A percentile compares a stretch with the other conserved stretches of the same genome.
Conservation (phyloP, 306 rosid genomes). For the Dalbergia cultrata region DNA sequence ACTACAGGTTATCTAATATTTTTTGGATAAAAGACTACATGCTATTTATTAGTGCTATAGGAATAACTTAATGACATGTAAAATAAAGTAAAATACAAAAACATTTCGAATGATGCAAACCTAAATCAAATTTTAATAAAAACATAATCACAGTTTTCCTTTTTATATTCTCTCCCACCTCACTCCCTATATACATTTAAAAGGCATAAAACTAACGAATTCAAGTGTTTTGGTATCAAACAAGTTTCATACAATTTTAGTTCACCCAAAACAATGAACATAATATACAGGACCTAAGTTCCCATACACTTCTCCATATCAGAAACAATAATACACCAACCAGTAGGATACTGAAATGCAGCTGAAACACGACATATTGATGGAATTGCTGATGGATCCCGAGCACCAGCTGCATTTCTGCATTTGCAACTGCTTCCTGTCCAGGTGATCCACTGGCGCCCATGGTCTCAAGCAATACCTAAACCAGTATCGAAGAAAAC, state of each 20-base stretch:
- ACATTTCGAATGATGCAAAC: not conserved
- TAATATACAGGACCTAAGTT: not conserved
- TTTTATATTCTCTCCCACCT: too few species aligned
- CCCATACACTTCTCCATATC: slow-evolving; percentile 7
- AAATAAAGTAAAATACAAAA: not conserved
- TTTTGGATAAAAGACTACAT: too few species aligned
- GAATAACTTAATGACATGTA: not conserved
- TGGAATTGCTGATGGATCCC: slow-evolving; percentile 98
- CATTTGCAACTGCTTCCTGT: slow-evolving; percentile 92
- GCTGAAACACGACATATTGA: slow-evolving; percentile 97
- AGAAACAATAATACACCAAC: slow-evolving; percentile 60
- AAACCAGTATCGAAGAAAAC: slow-evolving; percentile 46
- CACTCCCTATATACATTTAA: not conserved
- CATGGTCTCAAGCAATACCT: slow-evolving; percentile 95
- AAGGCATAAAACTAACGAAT: slow-evolving; percentile 9
- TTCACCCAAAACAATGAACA: slow-evolving; percentile 19
- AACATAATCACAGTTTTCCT: too few species aligned
- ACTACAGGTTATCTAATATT: not conserved
- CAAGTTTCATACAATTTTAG: slow-evolving; percentile 2
- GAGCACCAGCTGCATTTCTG: slow-evolving; percentile 96
- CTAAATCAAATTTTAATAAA: not conserved
- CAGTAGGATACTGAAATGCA: slow-evolving; percentile 90
- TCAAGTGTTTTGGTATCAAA: not conserved
- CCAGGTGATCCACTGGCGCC: slow-evolving; percentile 88
- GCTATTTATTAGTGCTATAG: slow-evolving; percentile 13